These are phyloP conservation scores for Pichia terricola DNA, from an alignment of 1,139 yeast genomes.

Conservation along the genomic window DNA sequence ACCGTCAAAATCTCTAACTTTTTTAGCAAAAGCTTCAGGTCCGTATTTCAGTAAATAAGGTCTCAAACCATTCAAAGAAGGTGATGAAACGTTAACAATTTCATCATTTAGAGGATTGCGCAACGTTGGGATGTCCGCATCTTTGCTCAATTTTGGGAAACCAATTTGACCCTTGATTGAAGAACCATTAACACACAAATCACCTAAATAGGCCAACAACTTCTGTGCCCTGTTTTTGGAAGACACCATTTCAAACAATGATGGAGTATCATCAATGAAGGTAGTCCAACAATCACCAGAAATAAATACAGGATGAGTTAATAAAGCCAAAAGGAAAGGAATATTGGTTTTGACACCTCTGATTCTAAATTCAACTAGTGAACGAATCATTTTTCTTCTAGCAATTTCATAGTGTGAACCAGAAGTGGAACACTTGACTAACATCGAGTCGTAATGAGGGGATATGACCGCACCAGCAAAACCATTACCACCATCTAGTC, in stretches of 20 bases:
- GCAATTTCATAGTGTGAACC: constrained; percentile 96
- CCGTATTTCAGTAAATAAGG: constrained; percentile 75
- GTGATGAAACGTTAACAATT: constrained; percentile 46
- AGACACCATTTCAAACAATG: constrained; percentile 85
- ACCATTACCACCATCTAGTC: constrained; percentile 98
- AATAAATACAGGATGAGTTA: constrained; percentile 87
- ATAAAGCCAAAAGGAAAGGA: constrained; percentile 87
- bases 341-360: constrained; percentile 98
- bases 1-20: constrained; percentile 78
- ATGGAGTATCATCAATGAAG: constrained; percentile 95
- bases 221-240: constrained; percentile 97
- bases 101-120: constrained; percentile 47
- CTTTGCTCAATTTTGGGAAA: constrained; percentile 67
- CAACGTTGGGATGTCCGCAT: constrained; percentile 66
- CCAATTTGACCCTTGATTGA: constrained; percentile 95
- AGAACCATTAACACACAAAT: constrained; percentile 89
- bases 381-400: constrained; percentile 93
- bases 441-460: constrained; percentile 97
- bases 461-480: constrained; percentile 97
- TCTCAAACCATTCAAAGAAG: constrained; percentile 80
- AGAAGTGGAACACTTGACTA: constrained; percentile 93
- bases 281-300: constrained; percentile 95
- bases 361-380: constrained; percentile 93
- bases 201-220: constrained; percentile 80
- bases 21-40: constrained; percentile 79